These are phyloP conservation scores for Wickerhamomyces subpelliculosus DNA, from an alignment of 805 yeast genomes.

Conservation along the genomic window DNA sequence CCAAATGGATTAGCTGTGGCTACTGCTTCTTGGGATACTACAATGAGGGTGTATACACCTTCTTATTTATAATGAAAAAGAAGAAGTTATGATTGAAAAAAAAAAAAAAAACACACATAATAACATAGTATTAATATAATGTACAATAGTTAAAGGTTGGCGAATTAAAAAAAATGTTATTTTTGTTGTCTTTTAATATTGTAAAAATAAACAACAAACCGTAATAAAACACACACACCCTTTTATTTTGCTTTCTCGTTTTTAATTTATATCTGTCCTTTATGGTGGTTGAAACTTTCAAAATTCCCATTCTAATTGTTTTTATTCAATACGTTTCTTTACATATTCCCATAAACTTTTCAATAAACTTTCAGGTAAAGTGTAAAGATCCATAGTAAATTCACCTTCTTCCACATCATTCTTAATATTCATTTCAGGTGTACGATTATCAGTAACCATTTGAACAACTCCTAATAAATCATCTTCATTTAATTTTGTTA, in stretches of 20 bases:
- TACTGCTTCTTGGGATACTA: constrained; percentile 77
- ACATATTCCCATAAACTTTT: constrained; percentile 95
- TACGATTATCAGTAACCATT: constrained; percentile 94
- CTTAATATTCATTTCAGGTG: constrained; percentile 91
- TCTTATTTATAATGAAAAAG: constrained; percentile 11
- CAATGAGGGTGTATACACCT: constrained; percentile 60
- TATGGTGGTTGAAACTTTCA: no score
- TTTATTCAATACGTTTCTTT: constrained; percentile 50
- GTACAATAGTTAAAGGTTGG: no score
- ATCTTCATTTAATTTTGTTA: constrained; percentile 85
- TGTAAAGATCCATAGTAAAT: constrained; percentile 91
- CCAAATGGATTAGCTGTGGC: constrained; percentile 72
- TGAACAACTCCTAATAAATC: constrained; percentile 92
- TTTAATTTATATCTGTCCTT: no score
- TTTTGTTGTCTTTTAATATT: no score
- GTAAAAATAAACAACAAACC: no score
- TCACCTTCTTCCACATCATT: constrained; percentile 96
- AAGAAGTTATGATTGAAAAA: not conserved
- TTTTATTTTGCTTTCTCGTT: no score
- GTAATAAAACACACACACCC: no score
- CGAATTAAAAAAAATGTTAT: no score
- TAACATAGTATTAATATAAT: no score
- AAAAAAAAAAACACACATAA: not conserved
- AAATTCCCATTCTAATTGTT: not conserved
- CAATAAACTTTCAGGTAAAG: constrained; percentile 84